phyloP scores from a whole-genome alignment of 202 grass and related monocot species.

The Saccharum hybrid region DNA sequence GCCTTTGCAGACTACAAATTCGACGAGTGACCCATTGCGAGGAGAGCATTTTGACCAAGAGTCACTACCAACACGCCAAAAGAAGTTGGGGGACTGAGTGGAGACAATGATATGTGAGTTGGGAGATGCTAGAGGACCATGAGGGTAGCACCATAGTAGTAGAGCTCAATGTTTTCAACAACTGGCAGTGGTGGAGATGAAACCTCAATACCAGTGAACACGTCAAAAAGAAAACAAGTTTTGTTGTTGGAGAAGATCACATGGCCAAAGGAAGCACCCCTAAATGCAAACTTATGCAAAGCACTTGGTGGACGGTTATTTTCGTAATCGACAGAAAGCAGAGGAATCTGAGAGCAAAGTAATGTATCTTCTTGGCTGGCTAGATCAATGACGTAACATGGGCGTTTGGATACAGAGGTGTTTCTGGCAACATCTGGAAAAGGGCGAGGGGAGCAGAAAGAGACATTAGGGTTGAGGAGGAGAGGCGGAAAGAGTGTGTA shows the following conservation, averaged over 20 bases:
- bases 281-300: conserved; percentile 23
- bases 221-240: conserved; percentile 35
- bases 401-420: background rate
- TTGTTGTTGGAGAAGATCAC: conserved; percentile 46
- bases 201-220: conserved; percentile 39
- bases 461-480: conserved; percentile 1
- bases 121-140: conserved; percentile 29
- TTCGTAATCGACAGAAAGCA: background rate
- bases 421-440: background rate
- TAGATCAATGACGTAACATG: conserved; percentile 4
- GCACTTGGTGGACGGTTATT: background rate
- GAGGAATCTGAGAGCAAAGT: conserved; percentile 26
- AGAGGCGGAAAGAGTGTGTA: conserved; percentile 46
- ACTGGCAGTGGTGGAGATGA: conserved; percentile 3
- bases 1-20: conserved; percentile 20
- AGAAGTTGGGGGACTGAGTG: background rate
- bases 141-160: conserved; percentile 19
- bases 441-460: background rate
- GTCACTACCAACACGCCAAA: conserved; percentile 38
- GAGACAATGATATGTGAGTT: conserved; percentile 38
- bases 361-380: background rate
- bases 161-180: background rate
- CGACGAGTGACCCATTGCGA: background rate
- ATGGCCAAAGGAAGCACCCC: conserved; percentile 59
- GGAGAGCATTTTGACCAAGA: conserved; percentile 17